Evolutionary conservation across 108 stramenopile genomes (phyloP).

Genomic region (Fistulifera solaris): DNA sequence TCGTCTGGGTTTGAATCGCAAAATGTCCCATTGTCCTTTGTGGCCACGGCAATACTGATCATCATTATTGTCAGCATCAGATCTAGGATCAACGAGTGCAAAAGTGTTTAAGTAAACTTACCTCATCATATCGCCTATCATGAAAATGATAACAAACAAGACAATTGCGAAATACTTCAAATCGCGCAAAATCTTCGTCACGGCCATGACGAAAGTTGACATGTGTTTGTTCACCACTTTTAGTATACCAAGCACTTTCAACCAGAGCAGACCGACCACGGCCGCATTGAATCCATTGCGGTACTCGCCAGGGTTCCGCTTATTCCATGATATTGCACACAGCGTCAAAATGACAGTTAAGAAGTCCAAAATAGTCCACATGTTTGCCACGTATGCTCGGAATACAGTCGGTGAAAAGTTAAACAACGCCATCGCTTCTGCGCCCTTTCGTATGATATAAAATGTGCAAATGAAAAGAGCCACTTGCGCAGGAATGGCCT

Average conservation of each 20-base stretch:
- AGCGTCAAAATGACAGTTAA: slow-evolving; percentile 7
- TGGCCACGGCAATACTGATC: slow-evolving; percentile 5
- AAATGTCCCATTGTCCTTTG: slow-evolving; percentile 1
- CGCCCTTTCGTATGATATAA: slow-evolving; percentile 9
- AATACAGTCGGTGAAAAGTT: slow-evolving; percentile 14
- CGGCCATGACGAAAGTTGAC: slow-evolving; percentile 45
- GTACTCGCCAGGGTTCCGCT: neutral
- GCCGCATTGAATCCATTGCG: slow-evolving; percentile 16
- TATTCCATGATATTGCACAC: neutral
- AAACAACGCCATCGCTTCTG: slow-evolving; percentile 16
- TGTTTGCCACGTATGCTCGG: slow-evolving; percentile 4
- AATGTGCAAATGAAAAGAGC: slow-evolving; percentile 3
- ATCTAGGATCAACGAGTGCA: neutral
- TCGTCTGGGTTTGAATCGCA: neutral
- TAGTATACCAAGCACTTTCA: slow-evolving; percentile 29
- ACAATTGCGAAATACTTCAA: slow-evolving; percentile 21
- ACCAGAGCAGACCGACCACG: slow-evolving; percentile 31
- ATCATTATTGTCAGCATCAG: neutral
- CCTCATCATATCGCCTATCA: slow-evolving; percentile 25
- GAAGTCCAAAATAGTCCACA: slow-evolving; percentile 22
- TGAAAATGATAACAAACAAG: slow-evolving; percentile 18
- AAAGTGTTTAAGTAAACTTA: too few species aligned
- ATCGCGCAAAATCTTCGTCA: slow-evolving; percentile 16
- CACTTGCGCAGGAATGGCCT: slow-evolving; percentile 2
- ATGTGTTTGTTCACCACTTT: slow-evolving; percentile 39